Base-by-base conservation (phyloP, 2,329 filamentous ascomycete species). In the Fusarium napiforme region DNA sequence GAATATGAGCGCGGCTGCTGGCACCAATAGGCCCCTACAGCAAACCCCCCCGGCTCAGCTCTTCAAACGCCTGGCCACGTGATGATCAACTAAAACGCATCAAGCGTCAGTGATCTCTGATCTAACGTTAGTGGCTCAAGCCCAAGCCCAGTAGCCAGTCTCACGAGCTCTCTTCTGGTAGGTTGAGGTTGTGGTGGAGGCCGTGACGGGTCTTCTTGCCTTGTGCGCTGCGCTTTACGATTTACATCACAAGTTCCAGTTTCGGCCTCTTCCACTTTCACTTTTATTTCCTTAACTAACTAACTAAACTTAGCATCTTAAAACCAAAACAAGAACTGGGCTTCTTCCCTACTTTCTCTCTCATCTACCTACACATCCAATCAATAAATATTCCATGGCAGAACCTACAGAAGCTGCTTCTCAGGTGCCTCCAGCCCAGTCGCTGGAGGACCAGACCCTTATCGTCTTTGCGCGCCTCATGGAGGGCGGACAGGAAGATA, bases 391-490 rank as follows among this genome's bases (percentile, higher is more conserved):
- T 64, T 67, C 58, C 65, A 84, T 84, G 83, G 79, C 80, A 69
- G 66, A 78, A 78, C 34, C 39, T 37, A 63, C 61, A 71, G 77
- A 79, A 55, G 79, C 78, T 59, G 80, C 82, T 68, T 78, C 79
- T 19, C 79, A 79, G 74, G 70, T 68, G 55, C 75, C 79, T 42
- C 78, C 79, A 47, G 77, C 80, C 42, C 79, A 78, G 42, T 82
- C 81, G 76, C 55, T 89, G 83, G 83, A 88, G 75, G 91, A 93
- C 78, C 86, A 92, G 78, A 92, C 93, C 63, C 89, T 92, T 78
- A 89, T 97, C 64, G 91, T 96, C 75, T 90, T 98, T 74, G 95
- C 95, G 30, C 93, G 93, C 78, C 86, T 98, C 76, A 97, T 98
- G 91, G 94, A 97, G 80, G 94, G 94, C 49, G 95, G 94, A 60